These are phyloP conservation scores for Calonectria henricotiae DNA, from an alignment of 2,329 filamentous ascomycete genomes.

Conservation along the genomic window DNA sequence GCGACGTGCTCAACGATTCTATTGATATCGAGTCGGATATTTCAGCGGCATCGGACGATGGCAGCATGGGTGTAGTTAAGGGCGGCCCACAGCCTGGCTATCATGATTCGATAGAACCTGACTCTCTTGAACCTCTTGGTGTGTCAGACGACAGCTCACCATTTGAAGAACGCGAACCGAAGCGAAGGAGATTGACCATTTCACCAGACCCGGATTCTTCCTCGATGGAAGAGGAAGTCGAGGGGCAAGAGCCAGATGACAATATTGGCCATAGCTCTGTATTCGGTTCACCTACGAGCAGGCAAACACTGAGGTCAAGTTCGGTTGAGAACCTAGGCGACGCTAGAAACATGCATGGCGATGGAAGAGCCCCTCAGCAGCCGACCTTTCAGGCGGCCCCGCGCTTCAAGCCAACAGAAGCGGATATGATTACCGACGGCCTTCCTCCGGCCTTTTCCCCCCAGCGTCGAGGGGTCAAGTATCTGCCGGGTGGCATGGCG, in stretches of 20 bases:
- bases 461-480: slow-evolving; percentile 57
- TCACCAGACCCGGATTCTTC: slow-evolving; percentile 48
- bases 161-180: slow-evolving; percentile 46
- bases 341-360: slow-evolving; percentile 38
- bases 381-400: slow-evolving; percentile 61
- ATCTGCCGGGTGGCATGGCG: slow-evolving; percentile 59
- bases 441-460: slow-evolving; percentile 57
- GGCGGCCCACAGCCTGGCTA: slow-evolving; percentile 23
- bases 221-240: slow-evolving; percentile 23
- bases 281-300: slow-evolving; percentile 18
- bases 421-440: slow-evolving; percentile 45
- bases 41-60: slow-evolving; percentile 42
- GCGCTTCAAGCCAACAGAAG: slow-evolving; percentile 59
- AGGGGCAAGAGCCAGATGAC: slow-evolving; percentile 18
- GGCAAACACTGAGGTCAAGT: slow-evolving; percentile 34
- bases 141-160: slow-evolving; percentile 30
- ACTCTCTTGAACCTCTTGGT: slow-evolving; percentile 29
- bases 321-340: slow-evolving; percentile 41
- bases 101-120: slow-evolving; percentile 30
- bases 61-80: slow-evolving; percentile 22
- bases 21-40: slow-evolving; percentile 54
- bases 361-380: slow-evolving; percentile 51
- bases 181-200: slow-evolving; percentile 53
- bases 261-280: slow-evolving; percentile 8
- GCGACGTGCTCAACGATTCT: slow-evolving; percentile 46